Conservation (phyloP, 768 basidiomycete species). For the Lactarius hatsudake region DNA sequence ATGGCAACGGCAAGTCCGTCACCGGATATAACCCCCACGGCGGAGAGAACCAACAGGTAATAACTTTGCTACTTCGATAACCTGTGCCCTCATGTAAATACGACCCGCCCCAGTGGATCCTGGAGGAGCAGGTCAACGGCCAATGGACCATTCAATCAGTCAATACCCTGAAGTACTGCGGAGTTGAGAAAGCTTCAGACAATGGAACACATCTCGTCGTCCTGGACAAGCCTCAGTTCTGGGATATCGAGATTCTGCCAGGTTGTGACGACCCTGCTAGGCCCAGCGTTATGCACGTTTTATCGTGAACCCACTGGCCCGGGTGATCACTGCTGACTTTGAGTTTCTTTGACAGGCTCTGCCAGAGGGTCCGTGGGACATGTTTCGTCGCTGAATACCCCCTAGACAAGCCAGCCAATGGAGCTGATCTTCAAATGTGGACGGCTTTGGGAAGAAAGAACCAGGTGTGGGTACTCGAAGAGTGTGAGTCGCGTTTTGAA, state of each 20-base stretch:
- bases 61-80: neutral
- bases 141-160: neutral
- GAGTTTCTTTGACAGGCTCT: neutral
- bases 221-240: neutral
- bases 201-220: neutral
- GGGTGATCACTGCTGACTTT: neutral
- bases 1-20: neutral
- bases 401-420: neutral
- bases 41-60: neutral
- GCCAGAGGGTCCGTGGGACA: neutral
- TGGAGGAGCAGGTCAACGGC: neutral
- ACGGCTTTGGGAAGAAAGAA: neutral
- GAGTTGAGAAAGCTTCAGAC: neutral
- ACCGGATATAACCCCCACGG: neutral
- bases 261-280: neutral
- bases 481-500: neutral
- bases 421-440: neutral
- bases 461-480: constrained; percentile 2
- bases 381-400: neutral
- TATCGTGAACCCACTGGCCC: neutral
- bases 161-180: neutral
- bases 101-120: neutral
- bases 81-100: neutral
- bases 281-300: neutral
- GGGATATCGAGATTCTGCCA: neutral